Evolutionary conservation across 805 yeast species (phyloP), one percentile per base, ranked within the genome.

Genomic region (Helenozyma rhizophorensis): DNA sequence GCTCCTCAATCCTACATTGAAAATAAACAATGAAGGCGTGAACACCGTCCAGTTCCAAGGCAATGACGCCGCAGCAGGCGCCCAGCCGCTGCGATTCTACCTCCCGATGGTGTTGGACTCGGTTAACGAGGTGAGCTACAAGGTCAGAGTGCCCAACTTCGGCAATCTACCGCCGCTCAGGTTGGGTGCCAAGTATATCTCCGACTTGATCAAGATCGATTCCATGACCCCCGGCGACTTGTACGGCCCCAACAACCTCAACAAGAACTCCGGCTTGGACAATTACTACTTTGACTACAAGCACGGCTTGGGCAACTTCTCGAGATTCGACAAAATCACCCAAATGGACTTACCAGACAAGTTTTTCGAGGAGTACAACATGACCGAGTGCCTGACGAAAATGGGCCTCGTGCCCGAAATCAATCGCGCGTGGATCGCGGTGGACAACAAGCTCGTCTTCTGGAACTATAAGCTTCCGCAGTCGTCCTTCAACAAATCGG

Each of bases 381-480:
- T 73, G 30, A 71, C 84, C 5, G 80, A 83, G 48, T 72, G 78
- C 33, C 70, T 70, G 29, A 77, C 88, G 23, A 78, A 80, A 38
- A 80, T 85, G 78, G 98, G 98, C 10, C 61, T 88, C 16, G 79
- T 93, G 45, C 76, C 89, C 0, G 88, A 83, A 37, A 71, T 93
- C 19, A 74, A 77, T 40, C 76, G 95, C 38, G 78, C 89, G 10
- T 93, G 97, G 96, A 72, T 90, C 21, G 77, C 83, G 3, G 76
- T 80, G 21, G 97, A 87, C 51, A 81, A 82, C 53, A 82, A 83
- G 48, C 66, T 90, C 48, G 74, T 83, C 21, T 68, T 94, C 15
- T 93, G 97, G 97, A 82, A 88, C 55, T 78, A 81, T 51, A 74
- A 72, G 36, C 68, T 77, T 9, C 69, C 70, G 3, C 70, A 74